Base-by-base conservation (phyloP, 345 rosid genomes). In the Gossypium thurberi region DNA sequence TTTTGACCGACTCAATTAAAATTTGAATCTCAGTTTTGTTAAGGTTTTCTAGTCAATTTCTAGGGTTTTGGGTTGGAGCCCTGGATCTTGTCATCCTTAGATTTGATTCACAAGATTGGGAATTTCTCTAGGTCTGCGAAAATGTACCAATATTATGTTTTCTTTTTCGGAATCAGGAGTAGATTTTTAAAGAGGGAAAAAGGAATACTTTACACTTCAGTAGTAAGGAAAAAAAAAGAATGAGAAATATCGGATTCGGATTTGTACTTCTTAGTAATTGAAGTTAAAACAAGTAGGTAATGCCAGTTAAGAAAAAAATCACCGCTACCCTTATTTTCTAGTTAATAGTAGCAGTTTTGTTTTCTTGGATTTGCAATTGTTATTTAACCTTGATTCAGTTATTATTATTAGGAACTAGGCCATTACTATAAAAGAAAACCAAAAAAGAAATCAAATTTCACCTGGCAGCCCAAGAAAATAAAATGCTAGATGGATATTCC, bases 91-190 rank as follows among this genome's bases (percentile, higher is more conserved):
- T 47, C 5, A n/a, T 48, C 59, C 28, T 9, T 48, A n/a, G 57
- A 25, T 73, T 46, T 59, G 17, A 59, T 72, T 15, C 67, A 46
- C 15, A 40, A 47, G 66, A 46, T 15, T 46, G 57, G 58, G 67
- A 47, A 72, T 72, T 59, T 26, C 43, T 57, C 57, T 59, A 60
- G 51, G 12, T 57, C 40, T 46, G 77, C 55, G 73, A 62, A 67
- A 56, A 77, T 62, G 64, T 50, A 26, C 58, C 65, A 46, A 69
- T 50, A 71, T 74, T 64, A 28, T 69, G 58, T 6, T 11, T 28
- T 75, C 0, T 28, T 72, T 70, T 69, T 14, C 13, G 60, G 13
- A 56, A n/a, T 28, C 40, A 63, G 28, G 21, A 20, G 1, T 12
- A 33, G 25, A 72, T 26, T 46, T 20, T 28, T 28, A 43, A 42